Evolutionary conservation across 371 early-diverging fungal species (phyloP).

Genomic region (Blakeslea trispora): DNA sequence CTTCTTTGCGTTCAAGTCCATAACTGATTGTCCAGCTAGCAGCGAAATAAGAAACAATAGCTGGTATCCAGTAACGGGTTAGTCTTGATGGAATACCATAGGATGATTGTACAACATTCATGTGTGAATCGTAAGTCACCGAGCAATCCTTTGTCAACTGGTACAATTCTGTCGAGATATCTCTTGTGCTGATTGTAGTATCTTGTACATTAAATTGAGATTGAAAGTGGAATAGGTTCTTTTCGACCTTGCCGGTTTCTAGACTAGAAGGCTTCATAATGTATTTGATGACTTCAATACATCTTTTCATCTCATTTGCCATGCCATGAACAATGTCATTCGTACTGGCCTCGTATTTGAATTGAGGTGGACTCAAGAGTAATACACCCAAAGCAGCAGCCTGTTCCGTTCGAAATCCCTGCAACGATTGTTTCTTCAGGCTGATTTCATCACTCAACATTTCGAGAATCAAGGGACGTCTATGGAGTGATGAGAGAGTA

Average conservation of each 20-base stretch:
- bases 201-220: constrained; percentile 9
- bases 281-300: constrained; percentile 18
- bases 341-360: constrained; percentile 1
- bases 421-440: constrained; percentile 55
- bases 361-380: constrained; percentile 37
- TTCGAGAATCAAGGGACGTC: constrained; percentile 50
- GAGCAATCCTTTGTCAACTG: constrained; percentile 14
- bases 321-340: constrained; percentile 1
- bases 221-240: constrained; percentile 20
- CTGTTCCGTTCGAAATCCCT: constrained; percentile 55
- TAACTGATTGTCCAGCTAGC: constrained; percentile 39
- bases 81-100: constrained; percentile 50
- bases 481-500: constrained; percentile 17
- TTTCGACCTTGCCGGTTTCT: neutral
- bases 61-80: constrained; percentile 69
- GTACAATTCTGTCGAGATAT: constrained; percentile 9
- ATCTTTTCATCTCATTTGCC: constrained; percentile 11
- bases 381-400: constrained; percentile 67
- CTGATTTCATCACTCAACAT: constrained; percentile 64
- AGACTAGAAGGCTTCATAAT: constrained; percentile 3
- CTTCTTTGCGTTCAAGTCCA: constrained; percentile 50
- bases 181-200: constrained; percentile 3
- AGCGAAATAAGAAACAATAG: constrained; percentile 37
- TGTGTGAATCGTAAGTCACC: constrained; percentile 13
- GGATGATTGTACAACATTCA: constrained; percentile 17